These are phyloP conservation scores for Calocera cornea DNA, from an alignment of 768 basidiomycete species.

Conservation along the genomic window DNA sequence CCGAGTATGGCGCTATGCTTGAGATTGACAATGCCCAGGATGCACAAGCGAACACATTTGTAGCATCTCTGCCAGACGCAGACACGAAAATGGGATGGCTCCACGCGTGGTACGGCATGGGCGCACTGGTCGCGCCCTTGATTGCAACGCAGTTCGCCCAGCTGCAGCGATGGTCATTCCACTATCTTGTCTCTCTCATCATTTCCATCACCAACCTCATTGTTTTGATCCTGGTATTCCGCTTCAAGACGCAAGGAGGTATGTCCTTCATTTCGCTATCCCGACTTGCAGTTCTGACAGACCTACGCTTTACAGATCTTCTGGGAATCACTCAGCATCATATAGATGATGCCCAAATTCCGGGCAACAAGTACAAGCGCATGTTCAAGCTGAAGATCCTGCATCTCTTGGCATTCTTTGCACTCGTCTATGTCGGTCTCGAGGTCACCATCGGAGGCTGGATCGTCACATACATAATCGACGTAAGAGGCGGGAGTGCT, in stretches of 20 bases:
- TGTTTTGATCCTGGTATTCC: constrained; percentile 45
- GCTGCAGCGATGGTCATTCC: constrained; percentile 54
- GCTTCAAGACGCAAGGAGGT: constrained; percentile 61
- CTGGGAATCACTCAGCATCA: not conserved
- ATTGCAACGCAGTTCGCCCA: constrained; percentile 71
- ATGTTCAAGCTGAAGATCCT: constrained; percentile 21
- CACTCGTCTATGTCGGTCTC: constrained; percentile 27
- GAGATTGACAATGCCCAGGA: constrained; percentile 22
- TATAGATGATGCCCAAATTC: not conserved
- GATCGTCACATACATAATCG: constrained; percentile 18
- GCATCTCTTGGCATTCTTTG: constrained; percentile 23
- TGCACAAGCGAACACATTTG: constrained; percentile 37
- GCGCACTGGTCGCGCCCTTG: constrained; percentile 50
- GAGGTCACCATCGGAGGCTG: constrained; percentile 27
- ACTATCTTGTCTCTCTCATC: constrained; percentile 58
- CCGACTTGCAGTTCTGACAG: not conserved
- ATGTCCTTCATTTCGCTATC: constrained; percentile 9
- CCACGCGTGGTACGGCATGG: constrained; percentile 32
- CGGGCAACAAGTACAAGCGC: constrained; percentile 17
- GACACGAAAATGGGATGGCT: constrained; percentile 31
- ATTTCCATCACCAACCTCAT: constrained; percentile 46
- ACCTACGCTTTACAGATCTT: not conserved
- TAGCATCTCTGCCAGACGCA: constrained; percentile 30
- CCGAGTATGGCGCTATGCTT: not conserved
- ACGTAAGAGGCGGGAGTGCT: constrained; percentile 13